A percentile compares a stretch with the other conserved stretches of the same genome.
phyloP scores from a whole-genome alignment of 441 rosid species.

The Adansonia rubrostipa region DNA sequence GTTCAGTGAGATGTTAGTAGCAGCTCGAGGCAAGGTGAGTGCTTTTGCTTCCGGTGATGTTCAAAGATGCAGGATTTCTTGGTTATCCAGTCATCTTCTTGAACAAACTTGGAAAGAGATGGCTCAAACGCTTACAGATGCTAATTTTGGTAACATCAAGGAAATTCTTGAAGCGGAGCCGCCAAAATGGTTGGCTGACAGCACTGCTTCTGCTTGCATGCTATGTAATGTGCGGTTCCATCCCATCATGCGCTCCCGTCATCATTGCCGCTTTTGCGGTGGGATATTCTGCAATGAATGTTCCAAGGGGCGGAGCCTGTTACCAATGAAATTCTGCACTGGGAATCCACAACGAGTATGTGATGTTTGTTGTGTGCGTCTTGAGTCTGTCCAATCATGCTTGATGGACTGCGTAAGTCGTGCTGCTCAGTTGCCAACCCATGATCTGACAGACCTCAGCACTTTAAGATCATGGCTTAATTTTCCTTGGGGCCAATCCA shows the following conservation, averaged over 20 bases:
- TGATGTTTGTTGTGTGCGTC: constrained; percentile 87
- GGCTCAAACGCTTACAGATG: constrained; percentile 52
- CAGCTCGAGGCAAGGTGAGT: constrained; percentile 44
- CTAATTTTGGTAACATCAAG: constrained; percentile 45
- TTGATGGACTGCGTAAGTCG: constrained; percentile 88
- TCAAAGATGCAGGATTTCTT: constrained; percentile 32
- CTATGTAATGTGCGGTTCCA: constrained; percentile 79
- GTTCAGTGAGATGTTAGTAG: constrained; percentile 43
- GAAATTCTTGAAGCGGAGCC: constrained; percentile 72
- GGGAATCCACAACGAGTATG: constrained; percentile 87
- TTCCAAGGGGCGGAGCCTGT: constrained; percentile 83
- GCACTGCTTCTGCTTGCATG: constrained; percentile 88
- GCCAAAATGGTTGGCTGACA: constrained; percentile 77
- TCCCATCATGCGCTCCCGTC: constrained; percentile 92
- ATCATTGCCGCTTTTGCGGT: constrained; percentile 95
- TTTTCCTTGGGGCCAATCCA: constrained; percentile 90
- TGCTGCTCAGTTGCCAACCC: constrained; percentile 86
- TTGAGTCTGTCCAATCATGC: constrained; percentile 83
- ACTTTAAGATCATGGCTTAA: constrained; percentile 95
- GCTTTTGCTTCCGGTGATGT: constrained; percentile 41
- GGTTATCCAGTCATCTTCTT: constrained; percentile 45
- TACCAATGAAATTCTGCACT: constrained; percentile 70
- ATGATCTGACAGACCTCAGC: constrained; percentile 90
- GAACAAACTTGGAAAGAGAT: constrained; percentile 55
- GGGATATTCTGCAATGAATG: constrained; percentile 85